Percentiles rank a stretch among this genome's conserved stretches.
phyloP scores from a whole-genome alignment of 202 grass and related monocot genomes.

The Setaria viridis region DNA sequence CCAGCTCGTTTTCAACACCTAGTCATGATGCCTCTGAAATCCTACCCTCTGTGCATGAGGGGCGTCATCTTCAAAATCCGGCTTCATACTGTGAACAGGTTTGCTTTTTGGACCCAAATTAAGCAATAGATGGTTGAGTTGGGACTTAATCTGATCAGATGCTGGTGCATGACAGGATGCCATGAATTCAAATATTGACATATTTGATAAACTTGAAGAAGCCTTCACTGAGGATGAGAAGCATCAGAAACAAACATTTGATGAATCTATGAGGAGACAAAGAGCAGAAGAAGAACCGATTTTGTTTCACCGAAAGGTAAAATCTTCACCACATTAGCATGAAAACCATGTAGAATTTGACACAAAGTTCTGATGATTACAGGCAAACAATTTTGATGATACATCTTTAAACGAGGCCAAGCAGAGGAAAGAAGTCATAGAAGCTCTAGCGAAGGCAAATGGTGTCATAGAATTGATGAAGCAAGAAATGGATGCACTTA shows the following conservation, averaged over 20 bases:
- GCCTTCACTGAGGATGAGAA: slow-evolving; percentile 45
- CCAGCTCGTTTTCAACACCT: slow-evolving; percentile 38
- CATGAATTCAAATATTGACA: slow-evolving; percentile 42
- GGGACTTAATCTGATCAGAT: slow-evolving; percentile 26
- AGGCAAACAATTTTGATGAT: slow-evolving; percentile 61
- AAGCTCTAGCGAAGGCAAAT: slow-evolving; percentile 55
- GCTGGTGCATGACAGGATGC: slow-evolving; percentile 41
- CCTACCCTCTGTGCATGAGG: slow-evolving; percentile 21
- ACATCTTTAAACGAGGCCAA: slow-evolving; percentile 49
- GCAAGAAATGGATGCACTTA: slow-evolving; percentile 60
- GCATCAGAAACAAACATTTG: slow-evolving; percentile 47
- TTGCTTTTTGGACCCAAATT: slow-evolving; percentile 3
- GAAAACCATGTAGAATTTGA: slow-evolving; percentile 15
- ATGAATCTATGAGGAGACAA: slow-evolving; percentile 48
- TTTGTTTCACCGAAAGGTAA: slow-evolving; percentile 38
- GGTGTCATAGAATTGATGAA: slow-evolving; percentile 44
- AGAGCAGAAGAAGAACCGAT: slow-evolving; percentile 56
- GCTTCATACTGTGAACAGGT: slow-evolving; percentile 52
- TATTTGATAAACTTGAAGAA: slow-evolving; percentile 58
- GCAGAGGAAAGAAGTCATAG: slow-evolving; percentile 47
- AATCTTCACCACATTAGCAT: slow-evolving; percentile 11
- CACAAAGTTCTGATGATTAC: slow-evolving; percentile 8
- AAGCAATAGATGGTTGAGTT: background rate
- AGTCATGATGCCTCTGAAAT: slow-evolving; percentile 44
- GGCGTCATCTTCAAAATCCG: slow-evolving; percentile 20